Evolutionary conservation across 164 flowering plant genomes (phyloP).

Genomic region (Sextonia rubra): DNA sequence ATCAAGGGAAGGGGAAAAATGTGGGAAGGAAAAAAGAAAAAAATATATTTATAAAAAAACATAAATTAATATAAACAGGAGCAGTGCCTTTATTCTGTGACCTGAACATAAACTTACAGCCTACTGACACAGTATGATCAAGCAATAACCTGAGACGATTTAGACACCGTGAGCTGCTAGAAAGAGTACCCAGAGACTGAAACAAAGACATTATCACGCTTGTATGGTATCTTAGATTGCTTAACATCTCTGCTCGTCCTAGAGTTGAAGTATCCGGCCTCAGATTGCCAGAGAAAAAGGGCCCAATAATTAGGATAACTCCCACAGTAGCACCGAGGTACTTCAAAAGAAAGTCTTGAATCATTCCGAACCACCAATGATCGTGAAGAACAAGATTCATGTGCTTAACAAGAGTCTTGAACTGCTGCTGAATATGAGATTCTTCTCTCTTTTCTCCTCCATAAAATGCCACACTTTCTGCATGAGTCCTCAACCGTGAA

Average conservation of each 20-base stretch:
- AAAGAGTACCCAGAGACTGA: slow-evolving; percentile 92
- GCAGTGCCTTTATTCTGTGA: neutral
- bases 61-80: neutral
- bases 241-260: slow-evolving; percentile 98
- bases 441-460: slow-evolving; percentile 94
- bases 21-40: no score
- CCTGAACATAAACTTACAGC: neutral
- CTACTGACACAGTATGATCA: neutral
- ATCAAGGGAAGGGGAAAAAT: no score
- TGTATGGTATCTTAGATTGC: slow-evolving; percentile 97
- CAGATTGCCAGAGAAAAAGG: slow-evolving; percentile 88
- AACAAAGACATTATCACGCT: slow-evolving; percentile 94
- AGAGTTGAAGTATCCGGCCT: slow-evolving; percentile 86
- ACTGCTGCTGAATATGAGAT: slow-evolving; percentile 81
- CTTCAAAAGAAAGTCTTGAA: slow-evolving; percentile 93
- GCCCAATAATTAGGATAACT: slow-evolving; percentile 91
- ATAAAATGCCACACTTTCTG: slow-evolving; percentile 97
- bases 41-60: neutral
- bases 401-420: slow-evolving; percentile 64
- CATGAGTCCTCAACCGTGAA: slow-evolving; percentile 92
- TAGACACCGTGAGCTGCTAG: slow-evolving; percentile 81
- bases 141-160: slow-evolving; percentile 86
- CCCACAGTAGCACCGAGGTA: slow-evolving; percentile 99
- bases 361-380: slow-evolving; percentile 99
- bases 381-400: slow-evolving; percentile 83